A percentile compares a stretch with the other conserved stretches of the same genome.
These are phyloP conservation scores for Cordyceps cateniannulata DNA, from an alignment of 2,329 filamentous ascomycete species.

Conservation along the genomic window DNA sequence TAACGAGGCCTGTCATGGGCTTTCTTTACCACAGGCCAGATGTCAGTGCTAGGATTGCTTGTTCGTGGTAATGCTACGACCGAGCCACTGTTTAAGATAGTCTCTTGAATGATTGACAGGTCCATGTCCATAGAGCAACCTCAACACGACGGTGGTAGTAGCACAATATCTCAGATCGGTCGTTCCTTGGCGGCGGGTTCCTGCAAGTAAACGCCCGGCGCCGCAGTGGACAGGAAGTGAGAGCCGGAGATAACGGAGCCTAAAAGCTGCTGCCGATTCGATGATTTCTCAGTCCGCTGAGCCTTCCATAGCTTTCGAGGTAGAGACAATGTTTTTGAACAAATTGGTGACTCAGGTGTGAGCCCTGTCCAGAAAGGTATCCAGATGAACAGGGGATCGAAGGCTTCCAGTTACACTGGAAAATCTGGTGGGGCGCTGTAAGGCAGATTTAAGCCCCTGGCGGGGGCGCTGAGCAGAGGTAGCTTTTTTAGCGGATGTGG, in stretches of 20 bases:
- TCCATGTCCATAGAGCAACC: background rate
- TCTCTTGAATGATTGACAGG: background rate
- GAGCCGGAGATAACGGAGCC: background rate
- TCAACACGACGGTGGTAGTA: background rate
- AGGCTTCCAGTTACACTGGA: background rate
- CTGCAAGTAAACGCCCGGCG: background rate
- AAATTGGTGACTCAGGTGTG: background rate
- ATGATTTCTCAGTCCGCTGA: background rate
- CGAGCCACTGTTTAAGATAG: background rate
- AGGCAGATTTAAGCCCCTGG: background rate
- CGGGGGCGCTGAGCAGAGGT: background rate
- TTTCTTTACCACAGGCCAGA: background rate
- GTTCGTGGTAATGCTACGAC: background rate
- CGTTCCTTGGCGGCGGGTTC: background rate
- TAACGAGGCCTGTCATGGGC: constrained; percentile 1
- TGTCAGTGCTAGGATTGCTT: background rate
- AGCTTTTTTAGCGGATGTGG: background rate
- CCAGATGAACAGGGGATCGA: background rate
- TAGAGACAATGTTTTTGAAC: background rate
- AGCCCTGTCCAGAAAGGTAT: background rate
- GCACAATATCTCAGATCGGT: background rate
- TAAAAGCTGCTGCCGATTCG: background rate
- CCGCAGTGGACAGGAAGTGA: background rate
- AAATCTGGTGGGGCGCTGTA: background rate
- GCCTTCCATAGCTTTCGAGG: background rate